Percentiles rank a stretch among this genome's conserved stretches.
These are phyloP conservation scores for Onygena corvina DNA, from an alignment of 2,329 filamentous ascomycete species.

Conservation along the genomic window DNA sequence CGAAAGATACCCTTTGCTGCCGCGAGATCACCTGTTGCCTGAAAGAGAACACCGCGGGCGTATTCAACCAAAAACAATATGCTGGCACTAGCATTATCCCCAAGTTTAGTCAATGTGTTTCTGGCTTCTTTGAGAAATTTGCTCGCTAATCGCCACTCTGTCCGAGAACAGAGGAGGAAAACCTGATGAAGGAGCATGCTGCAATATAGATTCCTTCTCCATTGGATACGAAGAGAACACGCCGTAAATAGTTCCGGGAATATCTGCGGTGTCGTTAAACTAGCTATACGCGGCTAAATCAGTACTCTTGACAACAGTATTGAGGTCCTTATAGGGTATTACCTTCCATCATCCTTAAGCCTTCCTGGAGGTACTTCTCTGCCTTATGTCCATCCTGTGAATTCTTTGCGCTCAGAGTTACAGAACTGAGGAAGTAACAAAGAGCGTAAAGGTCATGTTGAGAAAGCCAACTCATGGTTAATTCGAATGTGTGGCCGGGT, in stretches of 20 bases:
- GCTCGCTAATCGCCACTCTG: constrained; percentile 55
- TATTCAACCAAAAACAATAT: constrained; percentile 53
- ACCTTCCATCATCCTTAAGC: constrained; percentile 41
- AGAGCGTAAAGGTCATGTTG: constrained; percentile 49
- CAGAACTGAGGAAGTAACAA: constrained; percentile 47
- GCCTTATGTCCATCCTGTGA: constrained; percentile 43
- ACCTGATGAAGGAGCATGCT: constrained; percentile 61
- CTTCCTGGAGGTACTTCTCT: constrained; percentile 47
- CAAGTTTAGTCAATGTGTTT: constrained; percentile 36
- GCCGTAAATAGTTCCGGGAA: constrained; percentile 44
- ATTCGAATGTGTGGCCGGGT: constrained; percentile 32
- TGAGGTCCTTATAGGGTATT: neutral
- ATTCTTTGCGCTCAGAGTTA: constrained; percentile 45
- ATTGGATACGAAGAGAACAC: constrained; percentile 48
- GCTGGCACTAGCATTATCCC: constrained; percentile 26
- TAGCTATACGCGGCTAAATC: constrained; percentile 18
- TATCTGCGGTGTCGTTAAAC: constrained; percentile 30
- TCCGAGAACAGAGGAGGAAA: constrained; percentile 56
- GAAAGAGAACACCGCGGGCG: constrained; percentile 60
- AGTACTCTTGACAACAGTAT: constrained; percentile 8
- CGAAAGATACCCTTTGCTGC: constrained; percentile 56
- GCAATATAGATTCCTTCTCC: constrained; percentile 54
- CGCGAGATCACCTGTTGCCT: constrained; percentile 63
- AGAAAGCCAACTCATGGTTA: constrained; percentile 50
- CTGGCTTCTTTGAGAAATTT: constrained; percentile 46